Conservation (phyloP, 2,329 filamentous ascomycete species). For the Fusarium ramigenum region DNA sequence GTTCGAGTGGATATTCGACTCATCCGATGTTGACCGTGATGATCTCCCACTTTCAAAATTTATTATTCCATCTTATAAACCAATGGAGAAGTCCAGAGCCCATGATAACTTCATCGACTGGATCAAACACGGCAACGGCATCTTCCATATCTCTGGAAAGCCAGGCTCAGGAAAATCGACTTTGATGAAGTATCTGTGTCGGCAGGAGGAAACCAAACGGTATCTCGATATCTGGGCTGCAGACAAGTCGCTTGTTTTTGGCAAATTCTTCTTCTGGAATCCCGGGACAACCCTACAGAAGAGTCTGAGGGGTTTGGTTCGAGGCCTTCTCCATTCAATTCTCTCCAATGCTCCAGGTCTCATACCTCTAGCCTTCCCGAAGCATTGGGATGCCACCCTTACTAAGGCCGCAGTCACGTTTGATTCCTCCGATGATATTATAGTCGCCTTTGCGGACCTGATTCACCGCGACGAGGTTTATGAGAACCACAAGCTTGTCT, state of each 20-base stretch:
- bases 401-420: background rate
- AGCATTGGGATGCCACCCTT: background rate
- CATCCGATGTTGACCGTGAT: too few species aligned
- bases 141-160: background rate
- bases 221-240: background rate
- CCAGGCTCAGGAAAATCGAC: background rate
- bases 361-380: background rate
- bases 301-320: background rate
- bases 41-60: too few species aligned
- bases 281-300: background rate
- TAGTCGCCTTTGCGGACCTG: background rate
- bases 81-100: accelerated
- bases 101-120: accelerated
- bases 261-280: background rate
- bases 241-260: accelerated
- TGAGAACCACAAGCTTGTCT: background rate
- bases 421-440: background rate
- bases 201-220: accelerated
- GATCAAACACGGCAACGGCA: background rate
- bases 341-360: background rate
- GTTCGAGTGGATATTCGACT: background rate
- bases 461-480: accelerated
- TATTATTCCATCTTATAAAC: too few species aligned
- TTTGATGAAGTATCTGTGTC: background rate
- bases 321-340: background rate